Evolutionary conservation across 1,139 yeast genomes (phyloP), one percentile per base, ranked within the genome.

Genomic region (Blastobotrys proliferans): DNA sequence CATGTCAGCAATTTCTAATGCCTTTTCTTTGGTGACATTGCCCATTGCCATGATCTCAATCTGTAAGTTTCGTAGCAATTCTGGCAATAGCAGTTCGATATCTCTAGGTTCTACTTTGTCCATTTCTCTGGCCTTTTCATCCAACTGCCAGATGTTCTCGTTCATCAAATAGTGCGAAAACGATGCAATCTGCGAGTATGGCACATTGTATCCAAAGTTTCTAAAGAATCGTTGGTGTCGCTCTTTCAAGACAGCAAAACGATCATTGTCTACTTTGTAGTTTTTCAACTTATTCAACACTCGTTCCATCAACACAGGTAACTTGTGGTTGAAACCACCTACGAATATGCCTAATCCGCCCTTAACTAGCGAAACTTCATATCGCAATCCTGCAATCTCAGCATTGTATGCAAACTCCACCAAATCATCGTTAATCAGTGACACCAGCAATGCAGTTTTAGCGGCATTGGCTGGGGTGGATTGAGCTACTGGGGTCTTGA

Each of bases 361-460:
- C 50, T 83, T 74, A 50, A 83, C 76, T 41, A 77, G 68, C 32
- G 71, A 64, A 34, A 90, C 70, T 3, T 72, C 66, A 48, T 81
- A 80, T 38, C 72, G 68, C 46, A 88, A 72, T 0, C 94, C 94
- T 2, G 94, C 96, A 48, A 88, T 70, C 6, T 81, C 76, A 0
- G 98, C 97, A 59, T 84, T 83, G 56, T 92, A 92, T 5, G 87
- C 79, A 43, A 77, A 68, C 55, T 87, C 90, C 52, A 81, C 82
- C 52, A 92, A 68, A 35, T 77, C 78, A 57, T 90, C 97, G 44
- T 79, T 83, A 32, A 90, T 64, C 46, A 90, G 60, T 38, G 85
- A 90, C 27, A 79, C 73, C 57, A 79, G 77, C 41, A 92, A 61
- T 1, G 79, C 70, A 0, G 90, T 70, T 51, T 76, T 68, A 40